These are phyloP conservation scores for Chytriomyces sp. DNA, from an alignment of 192 early-diverging fungal species.

Conservation along the genomic window DNA sequence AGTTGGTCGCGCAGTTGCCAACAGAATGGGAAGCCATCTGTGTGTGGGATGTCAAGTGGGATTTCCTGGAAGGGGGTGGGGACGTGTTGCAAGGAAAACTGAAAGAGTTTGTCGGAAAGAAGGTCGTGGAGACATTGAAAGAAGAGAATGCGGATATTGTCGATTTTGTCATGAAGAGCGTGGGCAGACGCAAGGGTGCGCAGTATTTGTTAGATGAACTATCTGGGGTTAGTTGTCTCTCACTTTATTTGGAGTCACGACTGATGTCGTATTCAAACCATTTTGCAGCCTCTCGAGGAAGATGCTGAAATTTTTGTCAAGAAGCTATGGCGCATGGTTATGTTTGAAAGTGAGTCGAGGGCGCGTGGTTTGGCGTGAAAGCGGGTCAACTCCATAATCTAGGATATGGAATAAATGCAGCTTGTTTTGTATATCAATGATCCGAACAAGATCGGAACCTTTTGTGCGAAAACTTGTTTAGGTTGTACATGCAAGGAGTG, in stretches of 20 bases:
- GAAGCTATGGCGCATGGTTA: slow-evolving; percentile 85
- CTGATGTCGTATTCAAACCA: background rate
- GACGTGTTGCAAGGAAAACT: slow-evolving; percentile 67
- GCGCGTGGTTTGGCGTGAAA: slow-evolving; percentile 51
- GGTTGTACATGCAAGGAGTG: too few relatives aligned
- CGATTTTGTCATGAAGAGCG: slow-evolving; percentile 74
- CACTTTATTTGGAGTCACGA: background rate
- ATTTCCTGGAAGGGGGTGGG: slow-evolving; percentile 68
- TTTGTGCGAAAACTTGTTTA: too few relatives aligned
- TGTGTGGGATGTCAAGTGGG: slow-evolving; percentile 77
- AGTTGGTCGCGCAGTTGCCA: slow-evolving; percentile 71
- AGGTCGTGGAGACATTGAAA: slow-evolving; percentile 79
- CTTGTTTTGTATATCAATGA: background rate
- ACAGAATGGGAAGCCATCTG: slow-evolving; percentile 68
- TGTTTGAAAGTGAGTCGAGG: slow-evolving; percentile 80
- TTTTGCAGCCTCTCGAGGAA: slow-evolving; percentile 76
- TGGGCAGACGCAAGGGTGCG: slow-evolving; percentile 67
- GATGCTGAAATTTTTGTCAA: slow-evolving; percentile 86
- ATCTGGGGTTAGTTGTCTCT: slow-evolving; percentile 49
- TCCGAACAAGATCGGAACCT: too few relatives aligned
- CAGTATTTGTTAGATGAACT: slow-evolving; percentile 76
- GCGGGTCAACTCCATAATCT: background rate
- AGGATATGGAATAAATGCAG: background rate
- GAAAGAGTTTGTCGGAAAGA: slow-evolving; percentile 74
- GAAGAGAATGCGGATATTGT: slow-evolving; percentile 78